A percentile compares a stretch with the other conserved stretches of the same genome.
Conservation (phyloP, 108 stramenopile genomes). For the Epithemia pelagica region DNA sequence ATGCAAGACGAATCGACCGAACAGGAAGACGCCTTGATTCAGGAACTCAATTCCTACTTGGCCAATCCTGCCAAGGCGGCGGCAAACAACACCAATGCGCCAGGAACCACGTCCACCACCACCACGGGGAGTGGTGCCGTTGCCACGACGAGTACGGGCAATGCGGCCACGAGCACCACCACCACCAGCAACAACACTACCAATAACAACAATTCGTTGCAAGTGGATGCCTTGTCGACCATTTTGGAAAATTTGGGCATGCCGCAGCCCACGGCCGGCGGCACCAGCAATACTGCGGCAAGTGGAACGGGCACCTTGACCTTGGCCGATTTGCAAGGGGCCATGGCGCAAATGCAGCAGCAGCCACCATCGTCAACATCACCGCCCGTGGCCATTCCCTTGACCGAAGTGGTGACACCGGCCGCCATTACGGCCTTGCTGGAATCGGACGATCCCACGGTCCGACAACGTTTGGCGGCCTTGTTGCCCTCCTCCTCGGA, state of each 20-base stretch:
- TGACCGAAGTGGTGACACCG: conserved; percentile 59
- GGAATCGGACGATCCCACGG: conserved; percentile 35
- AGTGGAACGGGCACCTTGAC: conserved; percentile 41
- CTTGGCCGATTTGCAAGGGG: conserved; percentile 67
- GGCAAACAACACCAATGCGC: conserved; percentile 18
- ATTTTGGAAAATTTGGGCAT: conserved; percentile 82
- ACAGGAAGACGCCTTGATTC: conserved; percentile 45
- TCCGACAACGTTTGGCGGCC: conserved; percentile 40
- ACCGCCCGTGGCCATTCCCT: conserved; percentile 31
- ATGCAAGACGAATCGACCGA: conserved; percentile 54
- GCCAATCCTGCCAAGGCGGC: conserved; percentile 33
- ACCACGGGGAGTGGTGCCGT: background rate
- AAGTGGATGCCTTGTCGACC: conserved; percentile 74
- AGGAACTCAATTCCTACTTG: conserved; percentile 62
- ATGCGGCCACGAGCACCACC: conserved; percentile 11
- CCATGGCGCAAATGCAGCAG: conserved; percentile 62
- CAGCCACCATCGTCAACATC: conserved; percentile 16
- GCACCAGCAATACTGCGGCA: conserved; percentile 13
- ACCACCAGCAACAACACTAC: background rate
- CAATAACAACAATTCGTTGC: conserved; percentile 28
- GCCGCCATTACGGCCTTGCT: conserved; percentile 33
- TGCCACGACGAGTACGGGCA: background rate
- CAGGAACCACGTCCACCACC: background rate
- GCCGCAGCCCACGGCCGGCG: conserved; percentile 36
- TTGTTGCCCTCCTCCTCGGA: conserved; percentile 31